Conservation (phyloP, 2,329 filamentous ascomycete species). For the Trichoderma sp. region DNA sequence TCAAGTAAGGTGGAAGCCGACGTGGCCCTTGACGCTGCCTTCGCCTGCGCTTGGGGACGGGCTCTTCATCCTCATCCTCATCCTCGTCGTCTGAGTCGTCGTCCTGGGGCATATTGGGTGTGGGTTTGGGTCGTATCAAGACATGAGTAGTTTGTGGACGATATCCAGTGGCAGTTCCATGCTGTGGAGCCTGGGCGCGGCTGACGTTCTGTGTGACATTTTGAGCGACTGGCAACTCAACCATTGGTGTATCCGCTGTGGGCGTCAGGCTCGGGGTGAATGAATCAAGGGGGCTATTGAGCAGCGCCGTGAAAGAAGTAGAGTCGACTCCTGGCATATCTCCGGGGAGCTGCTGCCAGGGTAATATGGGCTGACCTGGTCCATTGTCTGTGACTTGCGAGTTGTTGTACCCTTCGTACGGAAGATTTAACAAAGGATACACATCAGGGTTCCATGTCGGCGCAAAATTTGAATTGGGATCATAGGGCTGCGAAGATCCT, state of each 20-base stretch:
- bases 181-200: not conserved
- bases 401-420: slow-evolving; percentile 35
- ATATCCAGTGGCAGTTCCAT: not conserved
- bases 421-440: slow-evolving; percentile 46
- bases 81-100: not conserved
- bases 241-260: slow-evolving; percentile 41
- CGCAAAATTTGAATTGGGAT: slow-evolving; percentile 32
- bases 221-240: slow-evolving; percentile 63
- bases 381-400: slow-evolving; percentile 36
- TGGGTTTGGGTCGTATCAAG: not conserved
- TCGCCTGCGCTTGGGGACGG: slow-evolving; percentile 6
- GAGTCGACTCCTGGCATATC: slow-evolving; percentile 38
- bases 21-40: not conserved
- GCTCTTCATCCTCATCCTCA: not conserved
- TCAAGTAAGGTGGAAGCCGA: not conserved
- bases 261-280: slow-evolving; percentile 59
- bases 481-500: slow-evolving; percentile 35
- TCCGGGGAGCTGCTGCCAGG: slow-evolving; percentile 32
- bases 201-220: slow-evolving; percentile 53
- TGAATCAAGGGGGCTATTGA: slow-evolving; percentile 44
- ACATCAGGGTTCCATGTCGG: slow-evolving; percentile 49
- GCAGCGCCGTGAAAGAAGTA: slow-evolving; percentile 46
- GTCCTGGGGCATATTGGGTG: not conserved
- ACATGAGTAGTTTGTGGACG: not conserved
- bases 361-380: slow-evolving; percentile 34